phyloP scores from a whole-genome alignment of 768 basidiomycete species.

The Ramaria sp. region DNA sequence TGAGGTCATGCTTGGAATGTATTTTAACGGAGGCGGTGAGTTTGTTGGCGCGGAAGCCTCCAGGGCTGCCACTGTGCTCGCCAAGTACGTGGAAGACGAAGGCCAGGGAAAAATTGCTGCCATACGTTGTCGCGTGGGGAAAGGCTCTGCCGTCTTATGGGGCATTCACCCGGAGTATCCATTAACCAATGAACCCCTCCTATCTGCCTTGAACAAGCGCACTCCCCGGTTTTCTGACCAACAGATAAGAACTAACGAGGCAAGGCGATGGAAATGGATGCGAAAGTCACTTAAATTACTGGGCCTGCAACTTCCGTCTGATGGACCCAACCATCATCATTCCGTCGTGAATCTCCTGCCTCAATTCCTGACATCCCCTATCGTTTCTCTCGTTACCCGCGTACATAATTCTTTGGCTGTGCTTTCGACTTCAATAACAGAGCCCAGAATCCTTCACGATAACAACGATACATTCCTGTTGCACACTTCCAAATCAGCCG shows the following conservation, averaged over 20 bases:
- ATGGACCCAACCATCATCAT: slow-evolving; percentile 21
- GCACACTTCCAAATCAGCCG: slow-evolving; percentile 26
- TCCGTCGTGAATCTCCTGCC: slow-evolving; percentile 38
- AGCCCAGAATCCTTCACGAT: slow-evolving; percentile 41
- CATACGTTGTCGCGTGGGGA: slow-evolving; percentile 27
- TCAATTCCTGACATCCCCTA: slow-evolving; percentile 44
- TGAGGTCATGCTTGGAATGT: slow-evolving; percentile 20
- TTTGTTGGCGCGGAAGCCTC: slow-evolving; percentile 20
- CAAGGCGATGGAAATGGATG: slow-evolving; percentile 22
- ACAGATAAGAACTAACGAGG: slow-evolving; percentile 17
- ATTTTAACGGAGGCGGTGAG: slow-evolving; percentile 35
- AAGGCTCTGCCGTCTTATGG: slow-evolving; percentile 46
- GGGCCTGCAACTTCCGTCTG: slow-evolving; percentile 32
- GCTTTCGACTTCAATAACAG: slow-evolving; percentile 12
- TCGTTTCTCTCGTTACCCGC: slow-evolving; percentile 25
- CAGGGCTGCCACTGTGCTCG: slow-evolving; percentile 22
- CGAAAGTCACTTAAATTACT: slow-evolving; percentile 25
- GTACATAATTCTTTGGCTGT: slow-evolving; percentile 29
- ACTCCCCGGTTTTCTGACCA: slow-evolving; percentile 9
- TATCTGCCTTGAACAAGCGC: slow-evolving; percentile 16
- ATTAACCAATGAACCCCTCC: slow-evolving; percentile 25
- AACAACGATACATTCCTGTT: slow-evolving; percentile 63
- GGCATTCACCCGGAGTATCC: slow-evolving; percentile 50
- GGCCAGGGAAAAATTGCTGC: slow-evolving; percentile 21
- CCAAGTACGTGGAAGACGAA: slow-evolving; percentile 23